phyloP scores from a whole-genome alignment of 208 protist genomes.

The Crithidia brevicula region DNA sequence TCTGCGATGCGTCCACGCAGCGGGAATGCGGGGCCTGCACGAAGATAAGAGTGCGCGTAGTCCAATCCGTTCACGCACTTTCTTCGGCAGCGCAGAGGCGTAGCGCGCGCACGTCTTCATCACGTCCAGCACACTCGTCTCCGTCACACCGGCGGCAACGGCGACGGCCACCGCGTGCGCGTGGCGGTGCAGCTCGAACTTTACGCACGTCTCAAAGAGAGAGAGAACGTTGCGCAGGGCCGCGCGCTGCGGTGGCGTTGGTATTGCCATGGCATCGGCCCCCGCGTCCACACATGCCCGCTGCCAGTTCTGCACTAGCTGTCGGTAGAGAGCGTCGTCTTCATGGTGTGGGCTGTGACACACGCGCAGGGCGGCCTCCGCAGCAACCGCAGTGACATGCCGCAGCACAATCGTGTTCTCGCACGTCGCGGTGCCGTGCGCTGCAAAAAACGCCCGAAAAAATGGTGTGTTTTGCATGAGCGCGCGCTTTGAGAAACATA shows the following conservation, averaged over 20 bases:
- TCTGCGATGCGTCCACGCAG: background rate
- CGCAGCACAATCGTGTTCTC: constrained; percentile 16
- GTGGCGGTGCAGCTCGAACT: constrained; percentile 36
- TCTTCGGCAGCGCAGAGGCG: constrained; percentile 7
- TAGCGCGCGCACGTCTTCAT: constrained; percentile 27
- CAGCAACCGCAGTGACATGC: constrained; percentile 17
- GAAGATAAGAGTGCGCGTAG: constrained; percentile 17
- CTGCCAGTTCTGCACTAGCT: constrained; percentile 10
- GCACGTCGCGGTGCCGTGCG: background rate
- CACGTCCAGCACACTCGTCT: constrained; percentile 9
- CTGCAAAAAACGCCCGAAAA: constrained; percentile 22
- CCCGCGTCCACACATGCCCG: background rate
- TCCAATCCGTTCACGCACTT: background rate
- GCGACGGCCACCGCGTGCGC: constrained; percentile 9
- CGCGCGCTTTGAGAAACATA: constrained; percentile 23
- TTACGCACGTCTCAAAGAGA: constrained; percentile 35
- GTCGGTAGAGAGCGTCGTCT: constrained; percentile 33
- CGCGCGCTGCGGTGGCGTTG: background rate
- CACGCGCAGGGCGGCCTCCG: constrained; percentile 37
- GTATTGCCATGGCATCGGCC: background rate
- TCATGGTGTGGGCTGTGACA: constrained; percentile 19
- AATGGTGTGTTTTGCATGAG: constrained; percentile 23
- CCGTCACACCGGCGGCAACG: constrained; percentile 1
- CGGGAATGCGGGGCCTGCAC: background rate
- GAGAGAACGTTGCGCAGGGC: constrained; percentile 26